Conservation (phyloP, 2,329 filamentous ascomycete species). For the Dothideomycetes sp. region DNA sequence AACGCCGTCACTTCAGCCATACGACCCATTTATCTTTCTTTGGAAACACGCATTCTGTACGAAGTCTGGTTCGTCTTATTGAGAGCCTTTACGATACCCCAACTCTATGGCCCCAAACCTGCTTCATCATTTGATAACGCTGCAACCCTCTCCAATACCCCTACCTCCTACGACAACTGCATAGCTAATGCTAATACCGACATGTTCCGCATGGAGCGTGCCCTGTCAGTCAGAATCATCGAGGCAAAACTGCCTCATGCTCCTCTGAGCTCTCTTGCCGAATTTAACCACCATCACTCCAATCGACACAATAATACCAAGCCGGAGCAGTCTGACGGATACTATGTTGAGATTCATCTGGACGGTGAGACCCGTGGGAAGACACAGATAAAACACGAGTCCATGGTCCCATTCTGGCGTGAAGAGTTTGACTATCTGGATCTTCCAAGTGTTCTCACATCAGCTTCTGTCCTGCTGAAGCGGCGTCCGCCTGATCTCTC, state of each 20-base stretch:
- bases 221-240: constrained; percentile 49
- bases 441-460: constrained; percentile 59
- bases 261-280: constrained; percentile 9
- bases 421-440: constrained; percentile 72
- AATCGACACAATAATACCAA: constrained; percentile 10
- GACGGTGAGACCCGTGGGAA: constrained; percentile 71
- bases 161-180: constrained; percentile 20
- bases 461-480: constrained; percentile 63
- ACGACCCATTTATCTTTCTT: constrained; percentile 78
- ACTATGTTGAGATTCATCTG: constrained; percentile 68
- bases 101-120: constrained; percentile 65
- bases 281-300: constrained; percentile 13
- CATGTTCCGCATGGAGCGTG: constrained; percentile 59
- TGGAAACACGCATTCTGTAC: constrained; percentile 82
- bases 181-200: constrained; percentile 37
- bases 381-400: constrained; percentile 62
- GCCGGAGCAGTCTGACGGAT: constrained; percentile 46
- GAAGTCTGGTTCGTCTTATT: constrained; percentile 95
- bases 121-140: constrained; percentile 1
- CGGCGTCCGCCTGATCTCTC: constrained; percentile 36
- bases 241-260: constrained; percentile 39
- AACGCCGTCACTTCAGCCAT: constrained; percentile 61
- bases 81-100: constrained; percentile 82
- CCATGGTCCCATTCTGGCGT: constrained; percentile 70
- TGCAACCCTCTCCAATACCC: constrained; percentile 29